phyloP scores from a whole-genome alignment of 208 protist genomes.

The Trypanosoma conorhini region DNA sequence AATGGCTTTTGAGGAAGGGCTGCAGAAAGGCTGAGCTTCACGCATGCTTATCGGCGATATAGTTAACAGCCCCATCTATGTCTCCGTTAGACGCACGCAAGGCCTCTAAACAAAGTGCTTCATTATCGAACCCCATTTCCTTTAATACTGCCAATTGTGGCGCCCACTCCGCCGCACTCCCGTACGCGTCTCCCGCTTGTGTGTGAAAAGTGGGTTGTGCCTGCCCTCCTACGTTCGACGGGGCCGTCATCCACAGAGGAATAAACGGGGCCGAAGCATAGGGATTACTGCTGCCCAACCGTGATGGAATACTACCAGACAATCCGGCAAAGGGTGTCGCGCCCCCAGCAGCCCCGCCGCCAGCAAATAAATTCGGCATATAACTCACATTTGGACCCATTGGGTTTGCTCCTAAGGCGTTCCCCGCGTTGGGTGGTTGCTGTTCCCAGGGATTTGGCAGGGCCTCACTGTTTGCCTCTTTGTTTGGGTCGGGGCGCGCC shows the following conservation, averaged over 20 bases:
- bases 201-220: background rate
- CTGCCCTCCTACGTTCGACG: background rate
- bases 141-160: slow-evolving; percentile 34
- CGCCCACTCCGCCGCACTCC: slow-evolving; percentile 13
- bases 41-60: slow-evolving; percentile 47
- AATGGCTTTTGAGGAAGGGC: background rate
- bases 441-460: slow-evolving; percentile 33
- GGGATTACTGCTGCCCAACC: background rate
- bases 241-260: background rate
- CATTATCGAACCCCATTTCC: slow-evolving; percentile 88
- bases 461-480: slow-evolving; percentile 56
- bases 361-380: background rate
- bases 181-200: background rate
- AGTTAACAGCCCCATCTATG: slow-evolving; percentile 70
- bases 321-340: slow-evolving; percentile 1
- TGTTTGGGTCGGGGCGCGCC: slow-evolving; percentile 44
- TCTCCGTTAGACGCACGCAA: slow-evolving; percentile 57
- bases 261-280: background rate
- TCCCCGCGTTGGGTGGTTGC: background rate
- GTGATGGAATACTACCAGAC: background rate
- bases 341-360: background rate
- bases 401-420: background rate
- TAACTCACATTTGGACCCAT: background rate
- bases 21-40: background rate
- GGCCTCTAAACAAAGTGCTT: slow-evolving; percentile 51